phyloP scores from a whole-genome alignment of 345 rosid genomes.

The Salix dunnii region DNA sequence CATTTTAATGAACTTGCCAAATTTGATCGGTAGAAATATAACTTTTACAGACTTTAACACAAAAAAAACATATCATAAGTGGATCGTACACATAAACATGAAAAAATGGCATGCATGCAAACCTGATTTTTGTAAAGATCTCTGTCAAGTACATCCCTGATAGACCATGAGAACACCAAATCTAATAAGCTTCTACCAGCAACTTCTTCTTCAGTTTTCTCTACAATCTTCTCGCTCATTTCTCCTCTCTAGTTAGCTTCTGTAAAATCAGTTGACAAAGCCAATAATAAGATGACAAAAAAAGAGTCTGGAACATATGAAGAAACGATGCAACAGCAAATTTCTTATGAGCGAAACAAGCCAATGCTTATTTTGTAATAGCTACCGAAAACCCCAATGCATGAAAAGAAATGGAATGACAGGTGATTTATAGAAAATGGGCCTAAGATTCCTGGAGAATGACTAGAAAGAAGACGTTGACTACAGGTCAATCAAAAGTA shows the following conservation, averaged over 20 bases:
- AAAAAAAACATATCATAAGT: not conserved
- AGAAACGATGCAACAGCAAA: not conserved
- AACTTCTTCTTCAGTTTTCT: not conserved
- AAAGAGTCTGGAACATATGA: not conserved
- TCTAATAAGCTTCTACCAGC: not conserved
- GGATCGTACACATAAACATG: too few relatives aligned
- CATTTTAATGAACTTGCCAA: not conserved
- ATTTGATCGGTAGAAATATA: not conserved
- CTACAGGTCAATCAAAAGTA: not conserved
- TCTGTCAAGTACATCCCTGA: not conserved
- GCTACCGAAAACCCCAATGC: not conserved
- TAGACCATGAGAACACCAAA: constrained; percentile 2
- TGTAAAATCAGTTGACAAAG: not conserved
- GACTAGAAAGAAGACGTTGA: not conserved
- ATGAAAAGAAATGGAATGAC: not conserved
- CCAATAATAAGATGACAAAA: not conserved
- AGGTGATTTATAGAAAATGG: not conserved
- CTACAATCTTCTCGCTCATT: not conserved
- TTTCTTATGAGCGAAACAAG: not conserved
- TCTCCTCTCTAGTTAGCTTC: not conserved
- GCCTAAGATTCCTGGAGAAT: not conserved
- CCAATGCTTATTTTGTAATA: not conserved
- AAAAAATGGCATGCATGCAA: not conserved
- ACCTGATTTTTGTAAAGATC: not conserved
- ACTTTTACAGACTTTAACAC: not conserved